Evolutionary conservation across 176 grass and related monocot genomes (phyloP).

Genomic region (Raddia distichophylla): DNA sequence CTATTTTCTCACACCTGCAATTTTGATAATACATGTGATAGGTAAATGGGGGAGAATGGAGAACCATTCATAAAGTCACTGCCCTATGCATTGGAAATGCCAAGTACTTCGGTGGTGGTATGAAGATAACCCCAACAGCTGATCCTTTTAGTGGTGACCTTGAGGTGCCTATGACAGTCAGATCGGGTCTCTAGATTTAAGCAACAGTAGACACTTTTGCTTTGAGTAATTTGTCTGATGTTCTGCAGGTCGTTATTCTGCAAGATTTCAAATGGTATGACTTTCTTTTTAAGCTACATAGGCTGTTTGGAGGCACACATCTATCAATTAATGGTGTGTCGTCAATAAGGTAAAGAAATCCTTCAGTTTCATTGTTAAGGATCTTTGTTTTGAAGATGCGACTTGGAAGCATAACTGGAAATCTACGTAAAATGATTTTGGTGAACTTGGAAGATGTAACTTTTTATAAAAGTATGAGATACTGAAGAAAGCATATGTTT

Average conservation of each 20-base stretch:
- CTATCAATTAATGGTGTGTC: slow-evolving; percentile 69
- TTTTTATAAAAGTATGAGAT: slow-evolving; percentile 11
- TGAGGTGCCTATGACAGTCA: slow-evolving; percentile 55
- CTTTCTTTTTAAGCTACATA: slow-evolving; percentile 90
- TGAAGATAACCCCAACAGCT: slow-evolving; percentile 90
- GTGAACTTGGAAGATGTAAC: background rate
- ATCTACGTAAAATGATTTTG: background rate
- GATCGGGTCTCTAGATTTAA: background rate
- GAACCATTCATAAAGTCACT: slow-evolving; percentile 68
- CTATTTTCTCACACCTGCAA: slow-evolving; percentile 2
- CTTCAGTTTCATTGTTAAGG: slow-evolving; percentile 25
- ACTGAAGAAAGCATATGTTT: slow-evolving; percentile 18
- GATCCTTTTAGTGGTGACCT: slow-evolving; percentile 75
- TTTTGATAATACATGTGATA: slow-evolving; percentile 40
- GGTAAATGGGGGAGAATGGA: slow-evolving; percentile 86
- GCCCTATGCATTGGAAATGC: slow-evolving; percentile 93
- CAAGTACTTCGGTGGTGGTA: slow-evolving; percentile 91
- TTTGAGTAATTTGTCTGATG: slow-evolving; percentile 34
- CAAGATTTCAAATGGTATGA: slow-evolving; percentile 95
- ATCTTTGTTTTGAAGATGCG: slow-evolving; percentile 14
- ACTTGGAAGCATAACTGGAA: background rate
- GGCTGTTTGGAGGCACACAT: slow-evolving; percentile 79
- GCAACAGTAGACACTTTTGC: background rate
- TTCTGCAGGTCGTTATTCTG: slow-evolving; percentile 73
- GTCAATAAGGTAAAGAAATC: slow-evolving; percentile 61